Evolutionary conservation across 352 stramenopile genomes (phyloP).

Genomic region (Globisporangium lucens): DNA sequence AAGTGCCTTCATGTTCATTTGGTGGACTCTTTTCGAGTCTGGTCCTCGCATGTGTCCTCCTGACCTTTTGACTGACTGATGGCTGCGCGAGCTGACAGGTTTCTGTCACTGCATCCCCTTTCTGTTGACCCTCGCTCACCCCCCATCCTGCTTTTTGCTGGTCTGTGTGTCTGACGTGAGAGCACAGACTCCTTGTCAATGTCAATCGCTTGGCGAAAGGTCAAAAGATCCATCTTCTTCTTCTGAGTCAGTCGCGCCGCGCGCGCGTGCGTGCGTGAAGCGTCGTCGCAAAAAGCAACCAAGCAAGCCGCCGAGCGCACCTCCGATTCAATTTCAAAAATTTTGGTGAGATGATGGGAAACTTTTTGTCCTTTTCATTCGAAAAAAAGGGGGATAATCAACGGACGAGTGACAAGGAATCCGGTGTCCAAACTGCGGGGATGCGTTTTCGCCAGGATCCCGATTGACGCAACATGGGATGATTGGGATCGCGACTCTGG

Average conservation of each 20-base stretch:
- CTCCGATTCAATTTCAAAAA: not conserved
- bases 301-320: not conserved
- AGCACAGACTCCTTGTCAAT: not conserved
- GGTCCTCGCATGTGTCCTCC: not conserved
- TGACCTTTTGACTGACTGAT: not conserved
- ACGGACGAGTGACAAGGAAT: not conserved
- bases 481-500: not conserved
- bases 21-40: not conserved
- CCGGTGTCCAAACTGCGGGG: not conserved
- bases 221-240: not conserved
- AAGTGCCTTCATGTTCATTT: too few relatives aligned
- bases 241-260: not conserved
- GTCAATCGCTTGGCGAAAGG: not conserved
- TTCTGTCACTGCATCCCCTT: conserved; percentile 1
- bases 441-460: not conserved
- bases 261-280: too few relatives aligned
- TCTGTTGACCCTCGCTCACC: not conserved
- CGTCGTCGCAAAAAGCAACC: not conserved
- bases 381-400: not conserved
- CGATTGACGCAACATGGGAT: not conserved
- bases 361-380: not conserved
- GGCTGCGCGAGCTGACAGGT: not conserved
- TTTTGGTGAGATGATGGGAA: not conserved
- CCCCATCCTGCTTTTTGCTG: not conserved
- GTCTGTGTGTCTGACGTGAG: not conserved